These are phyloP conservation scores for Penicillium sp. DNA, from an alignment of 2,329 filamentous ascomycete genomes.

Conservation along the genomic window DNA sequence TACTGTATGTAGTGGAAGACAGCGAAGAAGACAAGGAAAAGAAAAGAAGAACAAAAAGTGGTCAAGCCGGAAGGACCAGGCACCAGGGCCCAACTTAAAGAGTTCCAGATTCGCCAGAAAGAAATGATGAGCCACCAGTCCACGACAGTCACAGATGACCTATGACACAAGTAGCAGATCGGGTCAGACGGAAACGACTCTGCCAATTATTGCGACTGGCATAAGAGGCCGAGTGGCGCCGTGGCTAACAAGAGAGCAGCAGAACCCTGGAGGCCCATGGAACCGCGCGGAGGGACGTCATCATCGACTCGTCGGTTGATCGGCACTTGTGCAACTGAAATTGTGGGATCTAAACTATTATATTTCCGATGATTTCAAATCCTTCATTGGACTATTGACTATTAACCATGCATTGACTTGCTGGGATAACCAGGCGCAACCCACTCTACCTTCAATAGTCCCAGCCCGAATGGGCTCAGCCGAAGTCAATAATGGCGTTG, in stretches of 20 bases:
- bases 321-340: constrained; percentile 8
- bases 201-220: constrained; percentile 5
- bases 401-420: background rate
- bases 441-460: background rate
- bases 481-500: background rate
- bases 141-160: constrained; percentile 12
- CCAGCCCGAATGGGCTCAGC: background rate
- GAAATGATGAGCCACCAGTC: background rate
- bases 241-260: constrained; percentile 10
- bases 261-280: constrained; percentile 10
- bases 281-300: constrained; percentile 28
- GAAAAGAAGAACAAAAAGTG: background rate
- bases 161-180: constrained; percentile 3
- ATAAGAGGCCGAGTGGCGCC: constrained; percentile 20
- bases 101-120: too few relatives aligned
- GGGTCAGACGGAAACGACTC: constrained; percentile 11
- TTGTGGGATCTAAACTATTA: background rate
- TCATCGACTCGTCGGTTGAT: constrained; percentile 24
- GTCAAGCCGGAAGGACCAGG: constrained; percentile 7
- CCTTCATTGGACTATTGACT: background rate
- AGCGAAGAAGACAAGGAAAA: background rate
- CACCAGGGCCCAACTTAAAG: constrained; percentile 14
- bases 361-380: constrained; percentile 1
- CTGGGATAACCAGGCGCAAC: background rate
- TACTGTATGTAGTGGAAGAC: background rate